Evolutionary conservation across 2,329 filamentous ascomycete genomes (phyloP).

Genomic region (Cephalotrichum gorgonifer): DNA sequence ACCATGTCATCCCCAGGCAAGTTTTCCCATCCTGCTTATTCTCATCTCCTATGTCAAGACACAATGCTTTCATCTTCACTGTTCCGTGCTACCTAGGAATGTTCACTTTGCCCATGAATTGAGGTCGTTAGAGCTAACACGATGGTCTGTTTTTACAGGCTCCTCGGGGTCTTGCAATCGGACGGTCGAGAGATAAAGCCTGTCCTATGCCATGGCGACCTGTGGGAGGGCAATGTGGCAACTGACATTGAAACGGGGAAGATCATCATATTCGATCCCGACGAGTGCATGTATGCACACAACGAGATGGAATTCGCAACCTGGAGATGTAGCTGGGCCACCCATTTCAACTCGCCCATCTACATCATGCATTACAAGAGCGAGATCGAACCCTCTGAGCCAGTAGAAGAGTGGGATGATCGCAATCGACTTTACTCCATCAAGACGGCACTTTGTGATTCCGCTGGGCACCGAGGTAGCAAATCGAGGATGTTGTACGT

Average conservation of each 20-base stretch:
- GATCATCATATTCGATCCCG: constrained; percentile 20
- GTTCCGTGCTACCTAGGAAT: too few species aligned
- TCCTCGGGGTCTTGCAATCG: constrained; percentile 17
- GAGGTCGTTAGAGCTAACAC: too few species aligned
- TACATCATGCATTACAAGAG: constrained; percentile 11
- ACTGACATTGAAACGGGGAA: constrained; percentile 16
- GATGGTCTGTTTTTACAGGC: background rate
- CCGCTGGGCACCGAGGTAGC: constrained; percentile 14
- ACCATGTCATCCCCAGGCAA: constrained; percentile 16
- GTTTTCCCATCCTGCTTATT: too few species aligned
- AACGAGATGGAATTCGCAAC: constrained; percentile 20
- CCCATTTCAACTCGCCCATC: constrained; percentile 9
- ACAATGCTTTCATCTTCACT: too few species aligned
- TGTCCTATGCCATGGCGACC: constrained; percentile 20
- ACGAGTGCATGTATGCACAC: constrained; percentile 19
- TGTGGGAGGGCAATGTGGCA: constrained; percentile 22
- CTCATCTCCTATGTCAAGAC: too few species aligned
- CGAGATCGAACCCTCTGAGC: constrained; percentile 13
- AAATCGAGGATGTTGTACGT: constrained; percentile 15
- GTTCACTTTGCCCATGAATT: too few species aligned
- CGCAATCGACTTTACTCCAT: constrained; percentile 14
- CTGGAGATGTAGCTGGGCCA: constrained; percentile 12
- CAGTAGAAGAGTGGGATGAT: constrained; percentile 14
- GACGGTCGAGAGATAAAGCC: constrained; percentile 19
- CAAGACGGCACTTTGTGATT: constrained; percentile 10